Base-by-base conservation (phyloP, 257 asterid species). In the Nicotiana tomentosiformis region DNA sequence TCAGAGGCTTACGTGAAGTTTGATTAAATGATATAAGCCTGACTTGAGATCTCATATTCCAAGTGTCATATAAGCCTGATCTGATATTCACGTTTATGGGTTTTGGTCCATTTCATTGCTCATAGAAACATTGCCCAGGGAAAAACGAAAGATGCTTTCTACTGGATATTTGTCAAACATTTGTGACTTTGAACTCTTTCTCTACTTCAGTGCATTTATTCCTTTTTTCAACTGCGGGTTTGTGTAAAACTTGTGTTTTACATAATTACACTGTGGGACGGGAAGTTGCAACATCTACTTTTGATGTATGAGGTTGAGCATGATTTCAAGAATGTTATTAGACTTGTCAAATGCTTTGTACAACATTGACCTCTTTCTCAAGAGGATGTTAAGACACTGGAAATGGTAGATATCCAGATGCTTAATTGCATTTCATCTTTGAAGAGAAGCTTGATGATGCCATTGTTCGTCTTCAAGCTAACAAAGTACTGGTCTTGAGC, bases 331-430 rank as follows among this genome's bases (percentile, higher is more conserved):
- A 64, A 64, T 26, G 4, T 14, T 64, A 64, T 64, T 64, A 23
- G 10, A 64, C 69, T 70, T 20, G 60, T 72, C 20, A 64, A 64
- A 64, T 66, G 4, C 15, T 64, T 26, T 74, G 62, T 74, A 49
- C 80, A 49, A 49, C 18, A 7, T 32, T 20, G 9, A 55, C 66
- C 57, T 86, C 68, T 84, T 83, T 82, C 53, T 80, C 85, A 80
- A 46, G 80, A 72, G 67, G 87, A 83, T 37, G 70, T 66, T 58
- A 87, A 66, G 81, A 90, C 92, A 84, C 87, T 77, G 82, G 89
- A 84, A 84, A 90, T 88, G 83, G 91, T 88, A 20, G 94, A 86
- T 82, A 81, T 88, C 94, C 93, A 90, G 56, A 89, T 82, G 30
- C 84, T 84, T 9, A 90, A 87, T 66, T 89, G 94, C 83, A 64